Evolutionary conservation across 371 early-diverging fungal genomes (phyloP).

Genomic region (Mortierella sp.): DNA sequence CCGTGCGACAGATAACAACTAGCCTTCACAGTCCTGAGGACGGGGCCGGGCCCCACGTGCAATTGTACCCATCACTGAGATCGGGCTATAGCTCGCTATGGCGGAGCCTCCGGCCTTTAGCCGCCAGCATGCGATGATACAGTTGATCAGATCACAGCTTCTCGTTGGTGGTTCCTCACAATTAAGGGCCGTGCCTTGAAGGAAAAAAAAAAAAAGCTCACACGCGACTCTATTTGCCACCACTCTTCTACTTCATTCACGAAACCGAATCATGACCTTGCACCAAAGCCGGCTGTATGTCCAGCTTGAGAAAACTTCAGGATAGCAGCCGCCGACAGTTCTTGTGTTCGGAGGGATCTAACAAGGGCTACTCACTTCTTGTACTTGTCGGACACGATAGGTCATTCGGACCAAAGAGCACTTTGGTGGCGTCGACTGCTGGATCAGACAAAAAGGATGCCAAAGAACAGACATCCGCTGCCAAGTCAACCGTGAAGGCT

Average conservation of each 20-base stretch:
- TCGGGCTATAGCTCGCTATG: too few relatives aligned
- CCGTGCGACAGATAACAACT: slow-evolving; percentile 12
- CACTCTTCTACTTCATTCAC: slow-evolving; percentile 1
- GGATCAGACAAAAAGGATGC: slow-evolving; percentile 9
- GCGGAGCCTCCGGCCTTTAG: too few relatives aligned
- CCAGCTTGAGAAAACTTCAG: background rate
- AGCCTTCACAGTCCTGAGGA: too few relatives aligned
- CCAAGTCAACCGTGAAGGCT: background rate
- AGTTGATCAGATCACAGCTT: too few relatives aligned
- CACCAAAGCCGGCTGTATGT: slow-evolving; percentile 39
- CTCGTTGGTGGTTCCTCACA: too few relatives aligned
- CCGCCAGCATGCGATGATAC: too few relatives aligned
- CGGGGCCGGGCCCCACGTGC: too few relatives aligned
- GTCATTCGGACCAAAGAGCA: slow-evolving; percentile 39
- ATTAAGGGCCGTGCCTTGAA: background rate
- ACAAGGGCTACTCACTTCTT: background rate
- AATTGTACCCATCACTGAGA: too few relatives aligned
- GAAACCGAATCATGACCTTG: slow-evolving; percentile 18
- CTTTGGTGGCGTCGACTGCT: slow-evolving; percentile 44
- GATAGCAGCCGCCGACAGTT: background rate
- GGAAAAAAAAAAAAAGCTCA: background rate
- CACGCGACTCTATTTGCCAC: background rate
- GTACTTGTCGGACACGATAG: slow-evolving; percentile 9
- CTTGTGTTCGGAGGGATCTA: background rate
- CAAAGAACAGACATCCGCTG: background rate